Evolutionary conservation across 768 basidiomycete species (phyloP).

Genomic region (Holtermanniella nyarrowii): DNA sequence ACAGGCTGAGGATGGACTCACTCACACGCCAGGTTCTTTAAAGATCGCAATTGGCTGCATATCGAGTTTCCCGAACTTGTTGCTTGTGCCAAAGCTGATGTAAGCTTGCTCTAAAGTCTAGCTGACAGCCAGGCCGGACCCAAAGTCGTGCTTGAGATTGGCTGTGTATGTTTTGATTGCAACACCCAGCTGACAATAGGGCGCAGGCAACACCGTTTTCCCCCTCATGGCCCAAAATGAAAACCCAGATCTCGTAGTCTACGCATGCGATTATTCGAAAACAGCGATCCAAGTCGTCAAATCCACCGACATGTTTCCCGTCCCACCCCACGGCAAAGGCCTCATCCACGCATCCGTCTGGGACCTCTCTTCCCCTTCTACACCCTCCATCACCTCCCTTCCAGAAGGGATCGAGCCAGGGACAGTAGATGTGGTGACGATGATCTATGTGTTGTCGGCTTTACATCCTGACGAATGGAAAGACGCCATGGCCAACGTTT

Average conservation of each 20-base stretch:
- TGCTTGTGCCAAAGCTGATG: constrained; percentile 56
- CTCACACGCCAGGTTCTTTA: constrained; percentile 70
- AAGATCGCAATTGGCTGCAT: constrained; percentile 87
- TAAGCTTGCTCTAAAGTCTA: constrained; percentile 35
- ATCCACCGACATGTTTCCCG: constrained; percentile 60
- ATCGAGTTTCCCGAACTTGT: constrained; percentile 90
- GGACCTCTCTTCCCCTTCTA: constrained; percentile 62
- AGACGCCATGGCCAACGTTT: constrained; percentile 67
- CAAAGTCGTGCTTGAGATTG: constrained; percentile 69
- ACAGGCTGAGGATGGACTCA: neutral
- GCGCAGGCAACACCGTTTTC: constrained; percentile 90
- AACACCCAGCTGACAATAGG: constrained; percentile 42
- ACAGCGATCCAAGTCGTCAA: constrained; percentile 85
- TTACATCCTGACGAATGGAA: constrained; percentile 89
- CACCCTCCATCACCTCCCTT: constrained; percentile 38
- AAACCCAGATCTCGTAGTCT: constrained; percentile 63
- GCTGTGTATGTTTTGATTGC: constrained; percentile 52
- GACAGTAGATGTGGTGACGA: constrained; percentile 76
- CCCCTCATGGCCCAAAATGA: constrained; percentile 72
- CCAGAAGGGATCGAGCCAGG: constrained; percentile 56
- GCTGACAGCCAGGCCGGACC: constrained; percentile 57
- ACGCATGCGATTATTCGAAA: constrained; percentile 82
- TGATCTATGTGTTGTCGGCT: constrained; percentile 89
- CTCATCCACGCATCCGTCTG: constrained; percentile 71
- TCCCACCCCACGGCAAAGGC: constrained; percentile 54